Base-by-base conservation (phyloP, 2,329 filamentous ascomycete genomes). In the Hypomyces rosellus region DNA sequence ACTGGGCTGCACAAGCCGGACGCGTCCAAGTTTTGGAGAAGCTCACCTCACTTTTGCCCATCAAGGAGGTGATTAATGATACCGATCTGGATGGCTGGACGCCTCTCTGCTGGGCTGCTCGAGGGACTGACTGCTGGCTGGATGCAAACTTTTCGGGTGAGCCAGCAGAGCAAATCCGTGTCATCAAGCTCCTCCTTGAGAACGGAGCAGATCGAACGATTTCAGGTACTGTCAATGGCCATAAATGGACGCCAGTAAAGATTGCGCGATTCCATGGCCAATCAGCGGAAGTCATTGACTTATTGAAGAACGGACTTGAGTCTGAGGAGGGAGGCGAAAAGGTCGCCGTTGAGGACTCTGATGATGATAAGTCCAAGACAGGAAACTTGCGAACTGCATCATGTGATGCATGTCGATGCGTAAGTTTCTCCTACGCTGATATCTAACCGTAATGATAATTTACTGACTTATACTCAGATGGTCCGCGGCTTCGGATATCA, bases 21-120 rank as follows among this genome's bases (percentile, higher is more conserved):
- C 48, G 50, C 22, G 5, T 52, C 1, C 44, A 49, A 14, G 49
- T 45, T 13, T 45, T 54, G 8, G 43, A 54, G 43, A 46, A 42
- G 22, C 44, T 54, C 2, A 37, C 46, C 3, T 39, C 46, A 5
- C 43, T 52, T 15, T 37, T 53, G n/a, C 30, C 49, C 1, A 36
- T 52, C 30, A 50, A 49, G 12, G 34, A 43, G n/a, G 43, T 45
- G 3, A 38, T 50, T n/a, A 39, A 55, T 22, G 47, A 34, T 20
- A 37, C 36, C 5, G 53, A 55, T 36, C 41, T 50, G 1, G 45
- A 53, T 6, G 47, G 47, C 13, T 51, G 48, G 53, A 55, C 53
- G 12, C 44, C 53, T n/a, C 53, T 55, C 6, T 53, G 50, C 40
- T 51, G 51, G 53, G 53, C 53, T 4, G 43, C 48, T 34, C 38